phyloP scores from a whole-genome alignment of 805 yeast genomes.

The Wickerhamomyces xylosicus region DNA sequence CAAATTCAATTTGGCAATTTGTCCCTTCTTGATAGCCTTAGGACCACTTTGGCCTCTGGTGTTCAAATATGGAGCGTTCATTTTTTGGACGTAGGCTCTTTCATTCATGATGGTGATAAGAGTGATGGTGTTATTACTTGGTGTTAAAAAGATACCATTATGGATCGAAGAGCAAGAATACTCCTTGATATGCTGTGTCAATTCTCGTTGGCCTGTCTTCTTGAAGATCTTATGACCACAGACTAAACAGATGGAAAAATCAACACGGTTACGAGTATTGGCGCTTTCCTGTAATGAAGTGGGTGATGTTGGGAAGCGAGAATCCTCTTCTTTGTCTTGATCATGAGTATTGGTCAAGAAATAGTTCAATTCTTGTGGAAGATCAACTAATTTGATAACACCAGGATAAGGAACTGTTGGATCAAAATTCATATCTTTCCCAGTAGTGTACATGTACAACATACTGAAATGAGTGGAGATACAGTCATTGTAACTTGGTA shows the following conservation, averaged over 20 bases:
- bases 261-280: constrained; percentile 21
- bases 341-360: constrained; percentile 23
- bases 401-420: constrained; percentile 34
- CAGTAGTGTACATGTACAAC: neutral
- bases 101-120: constrained; percentile 11
- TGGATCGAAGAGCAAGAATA: constrained; percentile 14
- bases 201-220: constrained; percentile 22
- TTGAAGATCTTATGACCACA: constrained; percentile 32
- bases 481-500: constrained; percentile 5
- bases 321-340: constrained; percentile 3
- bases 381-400: constrained; percentile 36
- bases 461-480: neutral
- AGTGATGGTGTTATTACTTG: constrained; percentile 24
- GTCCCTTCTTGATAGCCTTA: constrained; percentile 43
- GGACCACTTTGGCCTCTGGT: constrained; percentile 66
- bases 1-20: constrained; percentile 39
- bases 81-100: constrained; percentile 24
- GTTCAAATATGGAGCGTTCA: constrained; percentile 64
- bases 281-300: neutral
- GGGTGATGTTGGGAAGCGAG: constrained; percentile 7
- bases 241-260: constrained; percentile 33
- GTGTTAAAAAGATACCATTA: constrained; percentile 26
- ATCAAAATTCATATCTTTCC: neutral
- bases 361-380: constrained; percentile 36
- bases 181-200: constrained; percentile 20